Evolutionary conservation across 441 rosid species (phyloP).

Genomic region (Aleurites moluccanus): DNA sequence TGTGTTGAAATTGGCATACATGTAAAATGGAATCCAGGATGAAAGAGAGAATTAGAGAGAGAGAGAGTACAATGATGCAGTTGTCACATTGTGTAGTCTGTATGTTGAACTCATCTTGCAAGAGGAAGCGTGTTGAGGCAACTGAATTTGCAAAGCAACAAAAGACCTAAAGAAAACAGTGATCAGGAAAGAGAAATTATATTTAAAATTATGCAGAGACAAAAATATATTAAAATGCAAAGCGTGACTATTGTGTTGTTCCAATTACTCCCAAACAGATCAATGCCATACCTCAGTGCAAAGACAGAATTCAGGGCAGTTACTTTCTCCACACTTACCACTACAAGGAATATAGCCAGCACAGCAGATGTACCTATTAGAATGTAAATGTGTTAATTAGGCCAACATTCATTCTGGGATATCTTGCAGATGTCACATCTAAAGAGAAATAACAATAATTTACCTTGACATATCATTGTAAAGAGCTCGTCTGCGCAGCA

Average conservation of each 20-base stretch:
- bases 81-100: constrained; percentile 93
- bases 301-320: constrained; percentile 88
- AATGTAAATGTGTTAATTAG: constrained; percentile 1
- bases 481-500: constrained; percentile 82
- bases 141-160: constrained; percentile 88
- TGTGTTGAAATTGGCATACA: neutral
- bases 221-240: neutral
- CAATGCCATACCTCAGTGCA: constrained; percentile 66
- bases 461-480: constrained; percentile 94
- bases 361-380: constrained; percentile 68
- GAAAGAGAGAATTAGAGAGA: constrained; percentile 14
- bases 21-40: neutral
- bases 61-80: constrained; percentile 76
- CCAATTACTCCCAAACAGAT: neutral
- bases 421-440: neutral
- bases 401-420: neutral
- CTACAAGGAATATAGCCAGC: constrained; percentile 96
- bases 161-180: constrained; percentile 51
- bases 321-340: constrained; percentile 80
- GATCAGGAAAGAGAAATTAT: neutral
- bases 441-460: neutral
- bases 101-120: constrained; percentile 98
- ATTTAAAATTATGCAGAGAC: neutral
- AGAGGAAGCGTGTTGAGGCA: constrained; percentile 88
- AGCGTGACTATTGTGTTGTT: neutral